Base-by-base conservation (phyloP, 495 filamentous ascomycete genomes). In the Oleoguttula mirabilis region DNA sequence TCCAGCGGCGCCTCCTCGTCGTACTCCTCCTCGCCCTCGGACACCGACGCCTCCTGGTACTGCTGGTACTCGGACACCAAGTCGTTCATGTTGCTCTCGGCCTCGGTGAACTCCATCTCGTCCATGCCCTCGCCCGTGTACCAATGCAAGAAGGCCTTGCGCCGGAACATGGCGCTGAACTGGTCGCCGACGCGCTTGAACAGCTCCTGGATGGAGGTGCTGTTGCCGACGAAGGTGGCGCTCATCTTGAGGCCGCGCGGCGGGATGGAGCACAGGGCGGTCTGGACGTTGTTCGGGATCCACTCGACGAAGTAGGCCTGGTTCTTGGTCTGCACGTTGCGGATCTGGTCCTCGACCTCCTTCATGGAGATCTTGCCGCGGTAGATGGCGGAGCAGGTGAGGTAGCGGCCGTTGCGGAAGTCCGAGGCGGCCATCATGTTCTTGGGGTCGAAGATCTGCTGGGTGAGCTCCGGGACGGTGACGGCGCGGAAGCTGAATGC, bases 81-180 rank as follows among this genome's bases (percentile, higher is more conserved):
- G 68, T 99, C 90, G 74, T 96, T 99, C 90, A 99, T 99, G 75
- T 99, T 99, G 73, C 82, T 88, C 82, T 99, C 90, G 57, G 90
- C 90, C 77, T 96, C 92, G 63, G 90, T 96, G 71, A 99, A 99
- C 74, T 99, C 90, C 90, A 96, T 96, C 82, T 99, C 90, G 72
- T 99, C 90, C 90, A 99, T 99, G 73, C 90, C 90, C 79, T 99
- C 90, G 62, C 88, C 87, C 77, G 90, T 99, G 70, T 99, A 99
- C 90, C 90, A 99, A 79, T 96, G 90, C 82, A 99, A 84, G 88
- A 99, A 99, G 79, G 90, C 90, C 81, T 96, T 99, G 66, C 90
- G 86, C 69, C 90, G 75, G 81, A 96, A 99, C 90, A 99, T 99
- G 60, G 92, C 92, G 69, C 80, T 86, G 78, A 99, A 99, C 71